Evolutionary conservation across 768 basidiomycete species (phyloP).

Genomic region (Termitomyces sp.): DNA sequence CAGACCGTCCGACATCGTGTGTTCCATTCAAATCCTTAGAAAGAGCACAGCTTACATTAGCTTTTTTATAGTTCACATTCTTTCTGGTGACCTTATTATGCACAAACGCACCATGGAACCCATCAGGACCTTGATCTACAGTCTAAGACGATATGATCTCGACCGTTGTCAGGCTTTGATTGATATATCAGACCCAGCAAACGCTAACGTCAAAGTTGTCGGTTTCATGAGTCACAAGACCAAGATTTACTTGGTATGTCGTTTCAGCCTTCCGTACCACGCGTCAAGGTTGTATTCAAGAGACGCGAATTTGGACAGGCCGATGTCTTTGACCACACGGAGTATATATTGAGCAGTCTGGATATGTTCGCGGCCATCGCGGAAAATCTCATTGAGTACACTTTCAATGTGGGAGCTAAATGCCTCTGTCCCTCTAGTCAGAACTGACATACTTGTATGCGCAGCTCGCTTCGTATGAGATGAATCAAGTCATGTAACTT

Average conservation of each 20-base stretch:
- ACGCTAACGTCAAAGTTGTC: slow-evolving; percentile 32
- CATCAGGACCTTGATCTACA: slow-evolving; percentile 62
- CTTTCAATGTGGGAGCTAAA: slow-evolving; percentile 54
- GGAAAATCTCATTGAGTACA: slow-evolving; percentile 68
- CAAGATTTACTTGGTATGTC: slow-evolving; percentile 58
- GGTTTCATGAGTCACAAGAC: slow-evolving; percentile 67
- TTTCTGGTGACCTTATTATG: slow-evolving; percentile 67
- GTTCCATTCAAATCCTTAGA: slow-evolving; percentile 15
- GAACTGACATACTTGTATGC: neutral
- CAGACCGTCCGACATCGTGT: slow-evolving; percentile 52
- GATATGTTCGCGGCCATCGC: slow-evolving; percentile 71
- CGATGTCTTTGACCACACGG: slow-evolving; percentile 74
- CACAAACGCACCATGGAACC: slow-evolving; percentile 73
- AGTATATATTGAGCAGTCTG: slow-evolving; percentile 60
- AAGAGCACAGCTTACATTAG: neutral
- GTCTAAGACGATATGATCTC: slow-evolving; percentile 62
- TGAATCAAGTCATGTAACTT: slow-evolving; percentile 64
- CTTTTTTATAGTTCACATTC: slow-evolving; percentile 55
- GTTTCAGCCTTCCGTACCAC: neutral
- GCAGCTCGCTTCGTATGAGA: slow-evolving; percentile 68
- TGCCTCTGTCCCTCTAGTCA: neutral
- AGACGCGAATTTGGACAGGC: slow-evolving; percentile 32
- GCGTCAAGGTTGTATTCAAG: neutral
- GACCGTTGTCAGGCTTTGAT: slow-evolving; percentile 59
- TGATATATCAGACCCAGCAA: slow-evolving; percentile 34